Base-by-base conservation (phyloP, 345 rosid genomes). In the Euphorbia lathyris region DNA sequence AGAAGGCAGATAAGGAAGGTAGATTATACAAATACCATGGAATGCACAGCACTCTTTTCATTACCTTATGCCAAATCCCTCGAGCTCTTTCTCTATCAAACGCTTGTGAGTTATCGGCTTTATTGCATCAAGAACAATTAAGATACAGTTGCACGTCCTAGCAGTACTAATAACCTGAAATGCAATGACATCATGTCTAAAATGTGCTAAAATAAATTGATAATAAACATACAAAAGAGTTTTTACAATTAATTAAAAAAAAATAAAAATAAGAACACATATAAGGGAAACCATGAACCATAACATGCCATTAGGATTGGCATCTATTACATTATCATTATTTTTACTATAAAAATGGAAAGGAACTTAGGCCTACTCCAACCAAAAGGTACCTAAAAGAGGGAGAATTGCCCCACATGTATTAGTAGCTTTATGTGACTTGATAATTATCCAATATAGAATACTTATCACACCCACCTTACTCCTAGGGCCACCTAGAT, bases 81-180 rank as follows among this genome's bases (percentile, higher is more conserved):
- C 98, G 5, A 95, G 98, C 83, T 95, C 99, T 75, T 95, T 95
- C 81, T 94, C 97, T 72, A 94, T 91, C 71, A 94, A 83, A 69
- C 97, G 98, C 81, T 94, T 94, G 84, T 94, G 98, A 82, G 98
- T 95, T 66, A 95, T 92, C 25, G 97, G 99, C 82, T 95, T 95
- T 74, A 95, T 95, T 9, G 98, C 99, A 69, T 95, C 99, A 65
- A 95, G 98, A 74, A 95, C 99, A 48, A 95, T 95, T 66, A 95
- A 65, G 70, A 95, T 88, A 78, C 97, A 92, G 66, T 92, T 95
- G 82, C 98, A 88, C 25, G 99, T 95, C 77, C 99, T 88, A 10
- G 99, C 93, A 63, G 99, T 92, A 78, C 99, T 95, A 65, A 95
- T 95, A 77, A 95, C 97, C 97, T 95, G 85, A 63, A 81, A 78